Evolutionary conservation across 345 rosid species (phyloP), one percentile per base, ranked within the genome.

Genomic region (Aquilaria sinensis): DNA sequence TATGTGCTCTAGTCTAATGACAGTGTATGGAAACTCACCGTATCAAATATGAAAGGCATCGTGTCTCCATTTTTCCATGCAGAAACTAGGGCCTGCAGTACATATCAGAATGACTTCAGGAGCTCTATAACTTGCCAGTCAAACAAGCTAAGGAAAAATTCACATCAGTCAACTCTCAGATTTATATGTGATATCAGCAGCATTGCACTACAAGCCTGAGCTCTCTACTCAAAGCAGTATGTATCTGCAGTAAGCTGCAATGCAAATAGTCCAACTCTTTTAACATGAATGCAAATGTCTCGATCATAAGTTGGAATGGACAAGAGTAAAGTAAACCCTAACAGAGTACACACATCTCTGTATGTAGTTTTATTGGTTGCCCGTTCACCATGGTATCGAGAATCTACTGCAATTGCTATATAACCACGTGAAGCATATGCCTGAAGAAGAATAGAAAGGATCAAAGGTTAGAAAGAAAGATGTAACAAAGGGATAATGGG

Each of bases 341-440:
- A 58, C 30, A 58, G 46, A 53, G 33, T 48, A 64, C 67, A 4
- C 53, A 92, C 98, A 75, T 86, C 92, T 53, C 65, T 46, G 67
- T 93, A 90, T 1, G 96, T 78, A 34, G 97, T 84, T 66, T 74
- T 76, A 74, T 50, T 60, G 10, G 16, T 45, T 47, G 98, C 92
- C 2, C 94, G 94, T 69, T 90, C 97, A 11, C 97, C 98, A 51
- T 90, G 98, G 73, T 86, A 90, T 10, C 97, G 90, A 74, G 98
- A 90, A 81, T 93, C 98, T 4, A 90, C 43, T 30, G 80, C 92
- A 15, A 90, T 78, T 5, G 98, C 83, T 58, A 93, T 74, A 67
- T 93, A 93, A 48, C 88, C 97, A 31, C 95, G 74, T 0, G 97
- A 90, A 77, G 97, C 97, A 83, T 84, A 93, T 37, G 92, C 90